Evolutionary conservation across 805 yeast genomes (phyloP), one percentile per base, ranked within the genome.

Genomic region (Ogataea nonfermentans): DNA sequence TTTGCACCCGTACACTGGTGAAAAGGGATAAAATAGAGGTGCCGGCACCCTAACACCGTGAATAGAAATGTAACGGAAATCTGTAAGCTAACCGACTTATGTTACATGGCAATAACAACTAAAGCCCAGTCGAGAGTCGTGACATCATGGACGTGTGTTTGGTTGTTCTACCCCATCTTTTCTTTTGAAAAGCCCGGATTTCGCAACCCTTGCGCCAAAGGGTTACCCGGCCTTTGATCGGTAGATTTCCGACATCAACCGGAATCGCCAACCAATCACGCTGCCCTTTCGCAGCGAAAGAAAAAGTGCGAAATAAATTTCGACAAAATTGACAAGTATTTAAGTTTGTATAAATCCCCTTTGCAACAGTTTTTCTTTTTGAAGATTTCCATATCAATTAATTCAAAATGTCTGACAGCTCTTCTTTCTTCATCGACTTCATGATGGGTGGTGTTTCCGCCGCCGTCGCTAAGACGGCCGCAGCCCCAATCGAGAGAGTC

Each of bases 401-500:
- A 35, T 41, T 40, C 31, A 55, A 49, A 50, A 63, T 63, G 68
- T 50, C 66, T 51, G 63, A 63, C 49, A 62, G 43, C 29, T 68
- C 80, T 47, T 64, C 68, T 57, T 77, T 77, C 68, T 59, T 70
- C 58, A 61, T 74, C 63, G 84, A 81, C 68, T 86, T 86, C 79
- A 63, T 86, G 73, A 88, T 90, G 96, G 96, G 96, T 74, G 96
- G 96, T 88, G 95, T 89, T 59, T 88, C 96, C 75, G 96, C 96
- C 75, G 96, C 96, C 65, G 90, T 89, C 74, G 84, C 96, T 59
- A 89, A 89, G 82, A 89, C 96, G 53, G 96, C 95, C 53, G 96
- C 96, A 63, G 95, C 96, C 61, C 96, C 96, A 71, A 88, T 88
- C 67, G 96, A 88, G 77, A 84, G 97, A 78, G 96, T 89, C 67